Conservation (phyloP, 2,329 filamentous ascomycete genomes). For the Mycosphaerella sp. region DNA sequence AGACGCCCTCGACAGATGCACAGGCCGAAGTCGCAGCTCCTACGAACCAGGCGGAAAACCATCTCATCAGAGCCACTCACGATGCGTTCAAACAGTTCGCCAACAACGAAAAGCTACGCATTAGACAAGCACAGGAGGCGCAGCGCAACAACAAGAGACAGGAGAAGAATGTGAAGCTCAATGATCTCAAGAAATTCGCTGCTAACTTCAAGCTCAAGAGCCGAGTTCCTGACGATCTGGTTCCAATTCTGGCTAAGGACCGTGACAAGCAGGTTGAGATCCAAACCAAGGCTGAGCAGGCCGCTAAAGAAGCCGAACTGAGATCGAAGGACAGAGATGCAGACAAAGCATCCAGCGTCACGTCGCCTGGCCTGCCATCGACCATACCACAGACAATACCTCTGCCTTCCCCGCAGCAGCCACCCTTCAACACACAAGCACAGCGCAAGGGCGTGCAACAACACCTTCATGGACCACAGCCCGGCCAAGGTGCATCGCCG, state of each 20-base stretch:
- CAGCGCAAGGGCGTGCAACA: slow-evolving; percentile 1
- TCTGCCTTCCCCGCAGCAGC: slow-evolving; percentile 6
- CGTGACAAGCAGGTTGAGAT: slow-evolving; percentile 92
- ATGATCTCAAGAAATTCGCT: slow-evolving; percentile 92
- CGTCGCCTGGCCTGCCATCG: slow-evolving; percentile 21
- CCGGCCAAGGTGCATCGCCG: slow-evolving; percentile 3
- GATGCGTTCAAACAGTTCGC: slow-evolving; percentile 61
- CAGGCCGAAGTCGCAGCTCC: slow-evolving; percentile 47
- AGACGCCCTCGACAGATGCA: slow-evolving; percentile 56
- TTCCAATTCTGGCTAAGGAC: slow-evolving; percentile 94
- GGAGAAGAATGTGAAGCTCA: slow-evolving; percentile 88
- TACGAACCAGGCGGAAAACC: slow-evolving; percentile 48
- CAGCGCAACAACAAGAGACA: slow-evolving; percentile 51
- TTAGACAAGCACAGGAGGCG: slow-evolving; percentile 51
- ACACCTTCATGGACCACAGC: slow-evolving; percentile 3
- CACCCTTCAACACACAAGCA: slow-evolving; percentile 13
- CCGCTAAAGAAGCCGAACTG: slow-evolving; percentile 54
- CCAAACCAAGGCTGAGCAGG: slow-evolving; percentile 75
- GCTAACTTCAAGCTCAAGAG: slow-evolving; percentile 90
- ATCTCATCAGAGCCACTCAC: slow-evolving; percentile 55
- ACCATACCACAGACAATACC: slow-evolving; percentile 9
- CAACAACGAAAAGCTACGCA: slow-evolving; percentile 54
- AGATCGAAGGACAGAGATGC: slow-evolving; percentile 39
- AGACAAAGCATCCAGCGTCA: slow-evolving; percentile 19
- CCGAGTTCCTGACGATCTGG: slow-evolving; percentile 82